These are phyloP conservation scores for Zygoascus hellenicus DNA, from an alignment of 1,139 yeast genomes.

Conservation along the genomic window DNA sequence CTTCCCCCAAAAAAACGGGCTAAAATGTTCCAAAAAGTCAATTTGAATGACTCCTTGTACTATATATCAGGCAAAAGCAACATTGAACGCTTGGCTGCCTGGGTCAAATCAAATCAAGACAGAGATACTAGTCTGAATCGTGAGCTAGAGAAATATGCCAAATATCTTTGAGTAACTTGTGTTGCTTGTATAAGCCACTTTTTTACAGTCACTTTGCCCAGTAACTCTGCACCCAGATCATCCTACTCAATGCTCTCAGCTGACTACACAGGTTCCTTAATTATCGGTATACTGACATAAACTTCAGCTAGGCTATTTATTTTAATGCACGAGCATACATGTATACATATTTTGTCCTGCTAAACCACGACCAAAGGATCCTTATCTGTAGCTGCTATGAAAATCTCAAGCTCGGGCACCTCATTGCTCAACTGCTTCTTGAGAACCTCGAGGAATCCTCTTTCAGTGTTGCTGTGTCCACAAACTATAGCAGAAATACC, in stretches of 20 bases:
- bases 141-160: slow-evolving; percentile 17
- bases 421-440: slow-evolving; percentile 45
- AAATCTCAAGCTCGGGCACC: slow-evolving; percentile 3
- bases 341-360: background rate
- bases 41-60: slow-evolving; percentile 17
- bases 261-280: too few species aligned
- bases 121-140: slow-evolving; percentile 6
- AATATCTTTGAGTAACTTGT: slow-evolving; percentile 1
- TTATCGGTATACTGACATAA: too few species aligned
- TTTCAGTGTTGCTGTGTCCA: slow-evolving; percentile 88
- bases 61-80: slow-evolving; percentile 24
- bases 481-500: slow-evolving; percentile 72
- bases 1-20: too few species aligned
- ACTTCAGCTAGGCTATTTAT: too few species aligned
- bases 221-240: too few species aligned
- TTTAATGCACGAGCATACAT: too few species aligned
- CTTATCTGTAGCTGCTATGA: slow-evolving; percentile 4
- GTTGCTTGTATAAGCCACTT: background rate
- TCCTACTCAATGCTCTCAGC: too few species aligned
- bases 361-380: slow-evolving; percentile 9
- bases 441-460: slow-evolving; percentile 64
- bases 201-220: too few species aligned
- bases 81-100: slow-evolving; percentile 22
- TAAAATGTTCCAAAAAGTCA: background rate
- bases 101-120: slow-evolving; percentile 20